Percentiles rank a stretch among this genome's conserved stretches.
Evolutionary conservation across 2,329 filamentous ascomycete genomes (phyloP).

Genomic region (Cladophialophora immunda): DNA sequence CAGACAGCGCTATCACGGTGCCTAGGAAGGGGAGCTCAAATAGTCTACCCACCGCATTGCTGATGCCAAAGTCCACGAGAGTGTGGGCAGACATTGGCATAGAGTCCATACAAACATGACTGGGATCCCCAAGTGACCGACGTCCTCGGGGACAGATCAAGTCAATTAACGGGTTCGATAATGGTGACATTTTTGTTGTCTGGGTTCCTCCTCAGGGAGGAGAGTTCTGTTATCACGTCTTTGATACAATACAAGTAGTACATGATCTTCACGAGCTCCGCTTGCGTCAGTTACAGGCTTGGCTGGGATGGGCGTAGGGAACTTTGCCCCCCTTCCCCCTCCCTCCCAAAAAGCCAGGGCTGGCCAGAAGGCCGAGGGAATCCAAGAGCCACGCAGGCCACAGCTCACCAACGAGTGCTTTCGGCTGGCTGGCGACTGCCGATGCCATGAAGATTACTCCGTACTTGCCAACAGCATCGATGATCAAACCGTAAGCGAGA

Average conservation of each 20-base stretch:
- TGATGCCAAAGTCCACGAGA: slow-evolving; percentile 6
- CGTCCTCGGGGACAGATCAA: neutral
- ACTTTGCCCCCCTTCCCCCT: neutral
- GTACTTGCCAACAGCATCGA: neutral
- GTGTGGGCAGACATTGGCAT: slow-evolving; percentile 6
- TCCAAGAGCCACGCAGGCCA: neutral
- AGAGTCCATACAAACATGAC: neutral
- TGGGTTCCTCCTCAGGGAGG: neutral
- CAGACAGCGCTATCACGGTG: neutral
- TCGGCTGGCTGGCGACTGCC: neutral
- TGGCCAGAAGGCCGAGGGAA: neutral
- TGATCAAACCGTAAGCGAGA: neutral
- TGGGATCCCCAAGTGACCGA: neutral
- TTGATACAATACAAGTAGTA: neutral
- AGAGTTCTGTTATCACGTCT: neutral
- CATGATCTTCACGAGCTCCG: neutral
- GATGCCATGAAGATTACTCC: neutral
- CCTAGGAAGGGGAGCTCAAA: neutral
- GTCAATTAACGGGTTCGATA: too few species aligned
- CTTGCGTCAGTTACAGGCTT: slow-evolving; percentile 1
- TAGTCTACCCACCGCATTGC: neutral
- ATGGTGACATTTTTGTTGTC: too few species aligned
- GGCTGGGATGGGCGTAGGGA: neutral
- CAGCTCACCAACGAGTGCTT: neutral
- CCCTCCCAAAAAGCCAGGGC: neutral